Evolutionary conservation across 2,329 filamentous ascomycete genomes (phyloP).

Genomic region (Fusarium continuum): DNA sequence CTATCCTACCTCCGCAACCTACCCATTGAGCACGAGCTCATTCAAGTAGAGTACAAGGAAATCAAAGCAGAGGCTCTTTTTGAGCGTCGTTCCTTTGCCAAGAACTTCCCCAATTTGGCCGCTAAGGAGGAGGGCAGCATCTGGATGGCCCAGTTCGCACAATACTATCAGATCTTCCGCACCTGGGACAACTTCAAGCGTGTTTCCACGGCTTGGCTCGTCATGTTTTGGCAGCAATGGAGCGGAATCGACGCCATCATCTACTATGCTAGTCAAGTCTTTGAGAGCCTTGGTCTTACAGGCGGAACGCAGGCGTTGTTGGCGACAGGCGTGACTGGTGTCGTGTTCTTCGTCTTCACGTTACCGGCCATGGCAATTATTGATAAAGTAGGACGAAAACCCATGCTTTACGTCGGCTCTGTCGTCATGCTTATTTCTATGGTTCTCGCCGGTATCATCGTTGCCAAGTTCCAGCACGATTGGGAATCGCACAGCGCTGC

Average conservation of each 20-base stretch:
- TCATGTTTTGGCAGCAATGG: slow-evolving; percentile 67
- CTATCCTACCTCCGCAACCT: slow-evolving; percentile 72
- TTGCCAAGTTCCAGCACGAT: slow-evolving; percentile 26
- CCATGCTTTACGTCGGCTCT: slow-evolving; percentile 50
- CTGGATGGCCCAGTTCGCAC: slow-evolving; percentile 56
- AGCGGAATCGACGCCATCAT: slow-evolving; percentile 47
- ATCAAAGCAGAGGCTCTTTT: slow-evolving; percentile 82
- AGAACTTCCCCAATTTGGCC: slow-evolving; percentile 59
- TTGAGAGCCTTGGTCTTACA: slow-evolving; percentile 68
- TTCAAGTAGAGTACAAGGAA: slow-evolving; percentile 79
- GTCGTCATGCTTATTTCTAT: slow-evolving; percentile 46
- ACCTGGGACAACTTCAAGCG: slow-evolving; percentile 64
- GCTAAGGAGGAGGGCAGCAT: slow-evolving; percentile 54
- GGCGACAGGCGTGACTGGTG: slow-evolving; percentile 75
- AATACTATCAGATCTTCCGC: slow-evolving; percentile 52
- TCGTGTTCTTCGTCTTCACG: slow-evolving; percentile 66
- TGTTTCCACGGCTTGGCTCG: slow-evolving; percentile 69
- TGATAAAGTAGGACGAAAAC: slow-evolving; percentile 53
- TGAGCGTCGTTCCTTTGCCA: slow-evolving; percentile 74
- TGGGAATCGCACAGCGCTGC: slow-evolving; percentile 47
- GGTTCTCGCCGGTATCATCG: slow-evolving; percentile 22
- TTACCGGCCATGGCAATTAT: slow-evolving; percentile 50
- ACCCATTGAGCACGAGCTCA: slow-evolving; percentile 69
- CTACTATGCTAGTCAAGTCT: slow-evolving; percentile 64
- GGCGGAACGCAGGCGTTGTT: slow-evolving; percentile 68